Conservation (phyloP, 306 rosid species). For the Lathyrus tuberosus region DNA sequence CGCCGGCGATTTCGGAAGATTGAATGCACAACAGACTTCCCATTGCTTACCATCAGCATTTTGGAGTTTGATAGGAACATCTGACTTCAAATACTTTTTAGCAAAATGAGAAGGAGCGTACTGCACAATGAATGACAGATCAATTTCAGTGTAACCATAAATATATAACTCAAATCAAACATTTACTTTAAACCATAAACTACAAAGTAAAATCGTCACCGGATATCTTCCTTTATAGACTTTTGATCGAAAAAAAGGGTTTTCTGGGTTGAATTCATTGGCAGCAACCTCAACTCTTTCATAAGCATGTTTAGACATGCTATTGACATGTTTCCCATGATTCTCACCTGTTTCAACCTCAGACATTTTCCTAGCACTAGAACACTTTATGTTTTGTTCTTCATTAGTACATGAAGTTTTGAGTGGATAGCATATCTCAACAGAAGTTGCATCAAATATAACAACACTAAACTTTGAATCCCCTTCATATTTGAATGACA, state of each 20-base stretch:
- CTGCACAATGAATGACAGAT: slow-evolving; percentile 36
- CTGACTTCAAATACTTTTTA: slow-evolving; percentile 23
- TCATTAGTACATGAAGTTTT: background rate
- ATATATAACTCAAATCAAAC: background rate
- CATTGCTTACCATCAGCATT: slow-evolving; percentile 23
- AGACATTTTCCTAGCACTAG: background rate
- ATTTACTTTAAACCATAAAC: background rate
- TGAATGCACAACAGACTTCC: background rate
- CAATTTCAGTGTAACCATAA: background rate
- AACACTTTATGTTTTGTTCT: background rate
- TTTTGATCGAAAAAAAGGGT: slow-evolving; percentile 36
- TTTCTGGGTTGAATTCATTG: background rate
- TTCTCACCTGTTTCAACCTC: background rate
- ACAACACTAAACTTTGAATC: slow-evolving; percentile 36
- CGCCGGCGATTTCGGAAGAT: background rate
- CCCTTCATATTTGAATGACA: slow-evolving; percentile 34
- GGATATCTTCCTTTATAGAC: background rate
- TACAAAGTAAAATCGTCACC: slow-evolving; percentile 39
- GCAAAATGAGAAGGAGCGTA: slow-evolving; percentile 34
- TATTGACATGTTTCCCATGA: background rate
- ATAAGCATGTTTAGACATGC: background rate
- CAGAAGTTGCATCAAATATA: slow-evolving; percentile 38
- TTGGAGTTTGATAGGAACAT: slow-evolving; percentile 5
- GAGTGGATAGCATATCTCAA: slow-evolving; percentile 42
- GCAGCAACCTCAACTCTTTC: background rate